Evolutionary conservation across 345 rosid genomes (phyloP).

Genomic region (Rhodamnia argentea): DNA sequence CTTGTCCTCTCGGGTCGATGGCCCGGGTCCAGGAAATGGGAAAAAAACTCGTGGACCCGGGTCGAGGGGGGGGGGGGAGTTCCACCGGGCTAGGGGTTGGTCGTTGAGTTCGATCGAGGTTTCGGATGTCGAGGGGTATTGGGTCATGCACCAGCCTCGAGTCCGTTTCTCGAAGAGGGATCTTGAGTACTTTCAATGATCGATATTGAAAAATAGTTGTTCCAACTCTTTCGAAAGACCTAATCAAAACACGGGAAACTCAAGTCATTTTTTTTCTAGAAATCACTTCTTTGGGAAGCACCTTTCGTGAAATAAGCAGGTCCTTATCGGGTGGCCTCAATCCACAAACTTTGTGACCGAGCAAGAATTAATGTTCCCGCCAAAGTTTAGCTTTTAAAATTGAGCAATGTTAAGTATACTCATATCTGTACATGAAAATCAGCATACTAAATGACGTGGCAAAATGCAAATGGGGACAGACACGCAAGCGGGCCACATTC

Average conservation of each 20-base stretch:
- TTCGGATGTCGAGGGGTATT: not conserved
- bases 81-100: not conserved
- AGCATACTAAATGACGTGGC: not conserved
- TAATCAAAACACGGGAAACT: not conserved
- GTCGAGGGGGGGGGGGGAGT: not conserved
- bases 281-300: not conserved
- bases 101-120: not conserved
- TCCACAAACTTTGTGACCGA: not conserved
- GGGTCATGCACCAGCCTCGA: not conserved
- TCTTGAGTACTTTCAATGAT: not conserved
- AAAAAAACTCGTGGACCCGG: not conserved
- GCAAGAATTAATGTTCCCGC: too few species aligned
- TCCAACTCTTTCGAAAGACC: rapidly evolving
- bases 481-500: not conserved
- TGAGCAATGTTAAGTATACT: not conserved
- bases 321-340: not conserved
- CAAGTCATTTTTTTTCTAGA: not conserved
- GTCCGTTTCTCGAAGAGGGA: not conserved
- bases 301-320: not conserved
- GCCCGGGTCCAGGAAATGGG: not conserved
- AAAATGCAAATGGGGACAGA: not conserved
- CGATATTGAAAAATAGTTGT: rapidly evolving
- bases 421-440: rapidly evolving
- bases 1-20: not conserved
- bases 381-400: not conserved